These are phyloP conservation scores for Aphanomyces cochlioides DNA, from an alignment of 352 stramenopile species.

Conservation along the genomic window DNA sequence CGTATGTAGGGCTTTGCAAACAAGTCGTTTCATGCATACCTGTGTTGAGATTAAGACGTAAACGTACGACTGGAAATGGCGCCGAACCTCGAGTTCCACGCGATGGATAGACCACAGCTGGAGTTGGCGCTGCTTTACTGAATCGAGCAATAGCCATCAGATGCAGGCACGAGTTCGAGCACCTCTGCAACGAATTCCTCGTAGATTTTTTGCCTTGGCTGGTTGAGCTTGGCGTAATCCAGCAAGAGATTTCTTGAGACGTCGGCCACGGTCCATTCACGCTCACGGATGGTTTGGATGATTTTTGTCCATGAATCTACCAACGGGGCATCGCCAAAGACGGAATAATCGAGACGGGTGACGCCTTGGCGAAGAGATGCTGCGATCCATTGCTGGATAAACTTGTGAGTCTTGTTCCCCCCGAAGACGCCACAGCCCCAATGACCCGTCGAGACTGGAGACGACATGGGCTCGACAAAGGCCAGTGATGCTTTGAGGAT, in stretches of 20 bases:
- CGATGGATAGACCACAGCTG: no score
- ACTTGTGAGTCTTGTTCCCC: constrained; percentile 29
- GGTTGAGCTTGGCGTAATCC: not conserved
- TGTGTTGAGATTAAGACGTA: no score
- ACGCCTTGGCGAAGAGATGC: constrained; percentile 1
- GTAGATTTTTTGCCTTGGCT: not conserved
- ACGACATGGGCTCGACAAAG: constrained; percentile 4
- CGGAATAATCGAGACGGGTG: constrained; percentile 20
- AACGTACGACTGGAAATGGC: no score
- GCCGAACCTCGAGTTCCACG: no score
- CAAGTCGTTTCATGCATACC: no score
- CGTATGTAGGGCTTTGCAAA: no score
- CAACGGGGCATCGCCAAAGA: not conserved
- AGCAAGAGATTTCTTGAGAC: not conserved
- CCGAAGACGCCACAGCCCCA: constrained; percentile 34
- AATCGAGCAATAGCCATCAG: no score
- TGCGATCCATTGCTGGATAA: constrained; percentile 32
- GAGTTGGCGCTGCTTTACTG: no score
- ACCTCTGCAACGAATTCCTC: no score
- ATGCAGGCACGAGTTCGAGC: no score
- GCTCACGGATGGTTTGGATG: not conserved
- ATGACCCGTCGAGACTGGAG: constrained; percentile 22
- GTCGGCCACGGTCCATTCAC: not conserved
- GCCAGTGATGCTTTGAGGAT: constrained; percentile 22
- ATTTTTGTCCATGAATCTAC: not conserved